phyloP scores from a whole-genome alignment of 2,329 filamentous ascomycete species.

The Pseudopyricularia cyperi region DNA sequence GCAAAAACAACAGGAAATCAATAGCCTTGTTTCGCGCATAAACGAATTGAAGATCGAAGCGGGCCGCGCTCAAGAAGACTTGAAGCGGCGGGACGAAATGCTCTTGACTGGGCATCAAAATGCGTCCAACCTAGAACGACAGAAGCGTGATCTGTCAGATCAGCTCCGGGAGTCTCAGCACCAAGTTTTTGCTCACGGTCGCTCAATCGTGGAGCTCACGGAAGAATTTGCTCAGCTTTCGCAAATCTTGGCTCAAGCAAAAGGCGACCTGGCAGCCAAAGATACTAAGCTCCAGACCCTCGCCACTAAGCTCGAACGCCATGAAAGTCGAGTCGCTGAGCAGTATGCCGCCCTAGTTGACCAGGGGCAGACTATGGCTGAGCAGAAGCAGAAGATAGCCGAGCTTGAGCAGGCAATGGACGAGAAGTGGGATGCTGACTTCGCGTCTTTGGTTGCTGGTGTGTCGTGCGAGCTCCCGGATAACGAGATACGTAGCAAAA shows the following conservation, averaged over 20 bases:
- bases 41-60: background rate
- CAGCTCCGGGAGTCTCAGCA: background rate
- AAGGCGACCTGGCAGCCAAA: background rate
- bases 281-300: background rate
- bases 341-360: background rate
- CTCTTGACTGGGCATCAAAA: background rate
- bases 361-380: background rate
- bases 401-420: background rate
- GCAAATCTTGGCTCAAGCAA: background rate
- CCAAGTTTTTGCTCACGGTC: background rate
- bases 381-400: background rate
- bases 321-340: background rate
- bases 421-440: background rate
- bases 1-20: background rate
- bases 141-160: background rate
- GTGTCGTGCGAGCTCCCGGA: slow-evolving; percentile 1
- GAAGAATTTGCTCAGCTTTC: background rate
- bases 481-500: background rate
- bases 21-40: background rate
- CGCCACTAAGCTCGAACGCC: background rate
- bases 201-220: background rate
- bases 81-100: background rate
- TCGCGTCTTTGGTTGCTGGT: background rate
- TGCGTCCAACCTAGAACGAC: no score
- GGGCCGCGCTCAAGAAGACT: background rate